A percentile compares a stretch with the other conserved stretches of the same genome.
These are phyloP conservation scores for Arthroderma sp. DNA, from an alignment of 2,329 filamentous ascomycete genomes.

Conservation along the genomic window DNA sequence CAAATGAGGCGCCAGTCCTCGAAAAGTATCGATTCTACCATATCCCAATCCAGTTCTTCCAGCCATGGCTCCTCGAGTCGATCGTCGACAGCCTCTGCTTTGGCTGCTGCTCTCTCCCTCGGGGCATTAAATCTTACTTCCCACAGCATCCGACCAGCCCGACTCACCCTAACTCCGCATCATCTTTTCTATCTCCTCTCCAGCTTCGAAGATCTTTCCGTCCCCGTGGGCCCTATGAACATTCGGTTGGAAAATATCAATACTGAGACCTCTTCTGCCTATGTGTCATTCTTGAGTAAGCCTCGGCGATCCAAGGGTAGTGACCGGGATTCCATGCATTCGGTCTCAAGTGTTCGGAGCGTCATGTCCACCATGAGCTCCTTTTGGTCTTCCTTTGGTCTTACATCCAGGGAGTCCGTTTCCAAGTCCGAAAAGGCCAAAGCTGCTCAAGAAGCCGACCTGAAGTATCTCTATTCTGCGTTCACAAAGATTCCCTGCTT, in stretches of 20 bases:
- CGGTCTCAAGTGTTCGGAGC: slow-evolving; percentile 89
- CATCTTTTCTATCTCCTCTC: slow-evolving; percentile 94
- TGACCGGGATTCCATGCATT: slow-evolving; percentile 84
- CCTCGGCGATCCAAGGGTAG: slow-evolving; percentile 67
- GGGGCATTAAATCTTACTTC: slow-evolving; percentile 76
- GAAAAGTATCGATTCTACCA: slow-evolving; percentile 52
- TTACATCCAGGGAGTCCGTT: slow-evolving; percentile 63
- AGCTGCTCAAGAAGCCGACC: slow-evolving; percentile 66
- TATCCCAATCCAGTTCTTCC: slow-evolving; percentile 43
- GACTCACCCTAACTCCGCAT: slow-evolving; percentile 84
- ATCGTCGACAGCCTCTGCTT: slow-evolving; percentile 55
- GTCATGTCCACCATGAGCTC: slow-evolving; percentile 96
- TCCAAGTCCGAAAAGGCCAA: slow-evolving; percentile 85
- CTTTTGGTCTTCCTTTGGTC: slow-evolving; percentile 77
- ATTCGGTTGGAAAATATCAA: slow-evolving; percentile 89
- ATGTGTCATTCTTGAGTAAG: slow-evolving; percentile 86
- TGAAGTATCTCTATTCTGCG: slow-evolving; percentile 93
- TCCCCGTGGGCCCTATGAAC: slow-evolving; percentile 90
- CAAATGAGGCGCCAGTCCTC: slow-evolving; percentile 61
- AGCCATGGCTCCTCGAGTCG: slow-evolving; percentile 49
- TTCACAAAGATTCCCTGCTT: slow-evolving; percentile 97
- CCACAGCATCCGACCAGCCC: slow-evolving; percentile 73
- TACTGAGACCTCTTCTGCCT: slow-evolving; percentile 70
- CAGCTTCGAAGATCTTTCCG: slow-evolving; percentile 82
- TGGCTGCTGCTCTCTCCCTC: slow-evolving; percentile 76